Evolutionary conservation across 169 alveolate species (phyloP).

Genomic region (Eimeria maxima): DNA sequence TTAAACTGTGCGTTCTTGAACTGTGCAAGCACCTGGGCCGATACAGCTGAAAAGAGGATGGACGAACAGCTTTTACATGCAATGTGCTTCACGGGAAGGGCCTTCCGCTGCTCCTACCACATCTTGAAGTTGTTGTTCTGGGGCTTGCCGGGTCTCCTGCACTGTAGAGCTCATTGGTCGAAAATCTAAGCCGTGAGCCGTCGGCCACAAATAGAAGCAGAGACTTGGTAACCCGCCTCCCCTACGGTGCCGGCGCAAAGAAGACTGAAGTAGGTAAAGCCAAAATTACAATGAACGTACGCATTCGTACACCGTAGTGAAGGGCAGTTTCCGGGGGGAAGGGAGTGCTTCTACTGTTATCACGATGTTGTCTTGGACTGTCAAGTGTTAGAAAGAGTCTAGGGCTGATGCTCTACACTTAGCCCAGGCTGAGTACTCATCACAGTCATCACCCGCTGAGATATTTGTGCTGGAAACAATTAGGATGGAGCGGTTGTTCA

Average conservation of each 20-base stretch:
- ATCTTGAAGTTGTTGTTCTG: constrained; percentile 53
- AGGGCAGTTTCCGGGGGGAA: neutral
- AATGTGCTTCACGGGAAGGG: neutral
- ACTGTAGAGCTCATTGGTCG: constrained; percentile 63
- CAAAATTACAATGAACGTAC: neutral
- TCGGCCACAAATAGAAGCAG: neutral
- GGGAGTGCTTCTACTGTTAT: neutral
- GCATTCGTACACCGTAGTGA: neutral
- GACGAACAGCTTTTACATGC: neutral
- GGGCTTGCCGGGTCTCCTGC: constrained; percentile 28
- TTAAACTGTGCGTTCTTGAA: neutral
- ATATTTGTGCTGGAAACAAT: neutral
- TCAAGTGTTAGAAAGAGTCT: neutral
- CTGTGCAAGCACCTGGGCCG: neutral
- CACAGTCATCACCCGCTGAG: neutral
- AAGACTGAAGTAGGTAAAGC: neutral
- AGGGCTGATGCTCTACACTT: neutral
- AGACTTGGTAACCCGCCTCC: neutral
- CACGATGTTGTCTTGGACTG: neutral
- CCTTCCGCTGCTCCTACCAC: neutral
- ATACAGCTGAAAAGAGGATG: neutral
- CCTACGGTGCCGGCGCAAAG: neutral
- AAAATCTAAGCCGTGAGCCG: neutral
- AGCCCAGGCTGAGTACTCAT: neutral
- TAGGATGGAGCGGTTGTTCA: neutral